Evolutionary conservation across 2,329 filamentous ascomycete species (phyloP).

Genomic region (Monilinia aucupariae): DNA sequence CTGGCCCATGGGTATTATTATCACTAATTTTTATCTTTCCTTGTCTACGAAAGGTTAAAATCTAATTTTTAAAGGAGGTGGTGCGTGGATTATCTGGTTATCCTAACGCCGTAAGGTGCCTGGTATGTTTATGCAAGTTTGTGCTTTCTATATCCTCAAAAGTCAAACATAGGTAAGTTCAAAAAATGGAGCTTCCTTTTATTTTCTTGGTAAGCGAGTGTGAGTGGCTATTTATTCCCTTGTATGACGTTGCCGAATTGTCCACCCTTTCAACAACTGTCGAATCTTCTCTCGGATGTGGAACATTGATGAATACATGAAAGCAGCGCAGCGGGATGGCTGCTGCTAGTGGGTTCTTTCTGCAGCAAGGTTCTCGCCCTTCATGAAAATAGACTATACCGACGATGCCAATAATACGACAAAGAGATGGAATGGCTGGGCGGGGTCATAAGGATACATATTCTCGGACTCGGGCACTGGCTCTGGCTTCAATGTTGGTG

Average conservation of each 20-base stretch:
- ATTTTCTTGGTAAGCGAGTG: constrained; percentile 1
- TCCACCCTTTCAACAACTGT: not conserved
- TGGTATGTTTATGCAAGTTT: not conserved
- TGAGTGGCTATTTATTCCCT: not conserved
- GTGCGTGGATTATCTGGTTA: not conserved
- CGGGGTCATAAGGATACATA: not conserved
- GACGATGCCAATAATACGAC: not conserved
- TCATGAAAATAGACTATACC: not conserved
- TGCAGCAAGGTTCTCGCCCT: not conserved
- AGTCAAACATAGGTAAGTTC: not conserved
- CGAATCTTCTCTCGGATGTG: not conserved
- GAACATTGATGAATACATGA: not conserved
- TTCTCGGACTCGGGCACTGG: not conserved
- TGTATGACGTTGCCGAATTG: not conserved
- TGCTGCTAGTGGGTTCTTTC: not conserved
- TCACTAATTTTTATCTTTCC: not conserved
- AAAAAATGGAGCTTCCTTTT: not conserved
- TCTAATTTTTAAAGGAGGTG: not conserved
- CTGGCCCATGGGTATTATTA: not conserved
- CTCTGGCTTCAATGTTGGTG: not conserved
- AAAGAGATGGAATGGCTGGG: not conserved
- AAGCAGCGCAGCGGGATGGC: not conserved
- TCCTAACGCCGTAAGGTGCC: not conserved
- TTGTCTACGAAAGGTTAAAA: not conserved
- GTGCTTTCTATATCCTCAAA: constrained; percentile 5